These are phyloP conservation scores for Xylariaceae sp. DNA, from an alignment of 2,329 filamentous ascomycete genomes.

Conservation along the genomic window DNA sequence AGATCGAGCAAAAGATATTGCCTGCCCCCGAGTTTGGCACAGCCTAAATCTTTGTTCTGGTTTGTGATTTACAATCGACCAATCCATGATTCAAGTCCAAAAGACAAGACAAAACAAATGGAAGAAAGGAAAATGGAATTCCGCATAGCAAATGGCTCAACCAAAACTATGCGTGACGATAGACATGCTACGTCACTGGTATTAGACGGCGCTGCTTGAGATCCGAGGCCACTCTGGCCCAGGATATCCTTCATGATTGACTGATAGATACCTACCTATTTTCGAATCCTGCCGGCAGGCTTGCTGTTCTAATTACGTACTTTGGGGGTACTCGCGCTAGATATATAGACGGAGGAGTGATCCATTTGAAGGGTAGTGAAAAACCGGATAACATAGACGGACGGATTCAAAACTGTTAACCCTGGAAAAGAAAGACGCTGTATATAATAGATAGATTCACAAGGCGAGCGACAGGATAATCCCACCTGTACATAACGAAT, in stretches of 20 bases:
- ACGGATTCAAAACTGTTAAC: neutral
- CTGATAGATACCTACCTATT: neutral
- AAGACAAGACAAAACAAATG: neutral
- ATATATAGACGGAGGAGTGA: slow-evolving; percentile 1
- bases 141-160: neutral
- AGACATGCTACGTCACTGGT: neutral
- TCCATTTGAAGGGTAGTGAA: neutral
- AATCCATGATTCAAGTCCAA: too few species aligned
- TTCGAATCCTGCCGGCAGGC: slow-evolving; percentile 3
- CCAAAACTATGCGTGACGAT: neutral
- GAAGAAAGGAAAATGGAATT: neutral
- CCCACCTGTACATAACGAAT: neutral
- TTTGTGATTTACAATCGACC: too few species aligned
- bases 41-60: slow-evolving; percentile 18
- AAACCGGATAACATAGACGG: neutral
- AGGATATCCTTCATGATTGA: neutral
- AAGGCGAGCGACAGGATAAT: neutral
- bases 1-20: slow-evolving; percentile 60
- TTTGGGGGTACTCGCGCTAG: neutral
- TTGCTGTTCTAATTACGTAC: slow-evolving; percentile 1
- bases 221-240: neutral
- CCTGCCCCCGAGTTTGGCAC: slow-evolving; percentile 36
- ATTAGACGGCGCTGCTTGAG: neutral
- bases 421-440: neutral
- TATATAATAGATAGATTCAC: neutral